Evolutionary conservation across 805 yeast genomes (phyloP).

Genomic region (Saccharomyces jurei): DNA sequence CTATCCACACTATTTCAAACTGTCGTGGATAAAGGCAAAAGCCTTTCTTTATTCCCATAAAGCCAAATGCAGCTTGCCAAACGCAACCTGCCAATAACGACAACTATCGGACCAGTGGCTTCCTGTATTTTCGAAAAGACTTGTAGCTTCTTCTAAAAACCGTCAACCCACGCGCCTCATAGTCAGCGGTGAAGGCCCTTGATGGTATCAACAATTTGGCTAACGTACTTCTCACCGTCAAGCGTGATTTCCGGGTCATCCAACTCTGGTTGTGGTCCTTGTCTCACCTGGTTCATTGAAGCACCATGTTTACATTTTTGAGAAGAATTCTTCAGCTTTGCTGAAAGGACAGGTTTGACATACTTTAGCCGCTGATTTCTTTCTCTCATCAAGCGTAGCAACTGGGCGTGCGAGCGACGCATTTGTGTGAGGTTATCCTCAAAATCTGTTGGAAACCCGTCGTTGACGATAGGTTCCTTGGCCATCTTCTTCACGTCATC

Average conservation of each 20-base stretch:
- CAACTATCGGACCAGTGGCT: not conserved
- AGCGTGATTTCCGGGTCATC: not conserved
- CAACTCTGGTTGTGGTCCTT: not conserved
- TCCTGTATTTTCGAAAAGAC: not conserved
- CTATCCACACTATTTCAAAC: no score
- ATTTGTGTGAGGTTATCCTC: conserved; percentile 38
- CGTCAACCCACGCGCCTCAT: not conserved
- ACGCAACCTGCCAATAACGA: not conserved
- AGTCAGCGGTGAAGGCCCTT: conserved; percentile 1
- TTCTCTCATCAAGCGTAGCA: conserved; percentile 32
- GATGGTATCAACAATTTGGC: conserved; percentile 14
- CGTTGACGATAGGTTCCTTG: conserved; percentile 35
- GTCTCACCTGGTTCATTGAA: not conserved
- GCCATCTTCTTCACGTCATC: conserved; percentile 69
- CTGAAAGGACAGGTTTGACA: conserved; percentile 4
- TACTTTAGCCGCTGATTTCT: conserved; percentile 12
- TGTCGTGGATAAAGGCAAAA: no score
- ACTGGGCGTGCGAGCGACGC: conserved; percentile 46
- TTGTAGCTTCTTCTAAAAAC: not conserved
- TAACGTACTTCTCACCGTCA: conserved; percentile 15
- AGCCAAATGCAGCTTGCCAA: no score
- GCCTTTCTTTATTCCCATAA: no score
- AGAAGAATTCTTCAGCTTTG: conserved; percentile 4
- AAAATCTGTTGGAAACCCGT: conserved; percentile 35
- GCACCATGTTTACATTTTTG: not conserved